Evolutionary conservation across 2,329 filamentous ascomycete genomes (phyloP).

Genomic region (Remersonia thermophila): DNA sequence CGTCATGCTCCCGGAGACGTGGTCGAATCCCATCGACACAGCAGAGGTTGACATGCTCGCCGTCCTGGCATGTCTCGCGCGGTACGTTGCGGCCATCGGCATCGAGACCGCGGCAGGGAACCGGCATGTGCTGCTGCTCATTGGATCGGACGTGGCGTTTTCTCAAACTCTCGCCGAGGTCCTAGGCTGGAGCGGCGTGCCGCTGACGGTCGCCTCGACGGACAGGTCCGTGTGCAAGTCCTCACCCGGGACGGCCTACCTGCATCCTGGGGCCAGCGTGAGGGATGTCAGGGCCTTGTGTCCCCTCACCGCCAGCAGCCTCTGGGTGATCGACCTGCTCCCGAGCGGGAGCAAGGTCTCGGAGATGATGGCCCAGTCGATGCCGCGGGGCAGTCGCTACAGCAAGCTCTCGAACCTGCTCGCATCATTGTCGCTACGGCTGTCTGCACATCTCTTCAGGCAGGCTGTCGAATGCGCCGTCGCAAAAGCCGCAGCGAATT

Average conservation of each 20-base stretch:
- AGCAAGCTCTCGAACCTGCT: slow-evolving; percentile 12
- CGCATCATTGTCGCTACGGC: slow-evolving; percentile 1
- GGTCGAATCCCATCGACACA: slow-evolving; percentile 10
- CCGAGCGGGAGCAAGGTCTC: slow-evolving; percentile 19
- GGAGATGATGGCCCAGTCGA: slow-evolving; percentile 12
- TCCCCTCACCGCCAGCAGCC: slow-evolving; percentile 11
- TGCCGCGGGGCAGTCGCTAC: slow-evolving; percentile 21
- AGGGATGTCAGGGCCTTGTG: slow-evolving; percentile 21
- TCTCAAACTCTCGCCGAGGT: slow-evolving; percentile 18
- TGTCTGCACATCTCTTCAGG: slow-evolving; percentile 4
- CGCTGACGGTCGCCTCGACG: slow-evolving; percentile 16
- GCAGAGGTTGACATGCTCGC: slow-evolving; percentile 9
- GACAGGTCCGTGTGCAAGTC: slow-evolving; percentile 3
- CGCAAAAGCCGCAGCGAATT: background rate
- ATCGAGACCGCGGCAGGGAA: slow-evolving; percentile 7
- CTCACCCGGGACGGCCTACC: slow-evolving; percentile 4
- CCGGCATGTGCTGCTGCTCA: slow-evolving; percentile 19
- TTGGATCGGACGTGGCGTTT: slow-evolving; percentile 24
- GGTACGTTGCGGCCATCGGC: slow-evolving; percentile 16
- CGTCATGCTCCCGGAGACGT: slow-evolving; percentile 16
- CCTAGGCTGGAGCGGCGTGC: slow-evolving; percentile 3
- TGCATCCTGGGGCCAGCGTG: slow-evolving; percentile 21
- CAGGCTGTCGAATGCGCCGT: slow-evolving; percentile 15
- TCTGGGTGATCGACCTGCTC: slow-evolving; percentile 24
- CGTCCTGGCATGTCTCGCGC: slow-evolving; percentile 16